These are phyloP conservation scores for Cicer bijugum DNA, from an alignment of 306 rosid genomes.

Conservation along the genomic window DNA sequence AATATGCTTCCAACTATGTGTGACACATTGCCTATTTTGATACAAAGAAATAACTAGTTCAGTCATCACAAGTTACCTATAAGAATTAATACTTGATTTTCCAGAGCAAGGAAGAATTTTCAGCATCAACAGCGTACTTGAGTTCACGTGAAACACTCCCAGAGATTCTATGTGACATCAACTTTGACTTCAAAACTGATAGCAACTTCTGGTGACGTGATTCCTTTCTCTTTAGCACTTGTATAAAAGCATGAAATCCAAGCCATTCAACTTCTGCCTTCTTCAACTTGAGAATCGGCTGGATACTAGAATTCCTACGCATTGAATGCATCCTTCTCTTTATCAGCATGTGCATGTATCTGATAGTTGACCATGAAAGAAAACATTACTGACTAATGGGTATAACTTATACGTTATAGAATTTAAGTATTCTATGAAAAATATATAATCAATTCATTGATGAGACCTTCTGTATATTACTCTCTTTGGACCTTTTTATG, in stretches of 20 bases:
- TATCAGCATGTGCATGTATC: conserved; percentile 69
- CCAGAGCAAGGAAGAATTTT: conserved; percentile 79
- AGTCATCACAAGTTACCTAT: conserved; percentile 43
- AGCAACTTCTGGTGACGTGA: conserved; percentile 66
- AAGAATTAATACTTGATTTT: conserved; percentile 65
- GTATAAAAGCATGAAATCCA: conserved; percentile 73
- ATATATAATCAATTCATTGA: conserved; percentile 14
- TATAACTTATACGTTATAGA: background rate
- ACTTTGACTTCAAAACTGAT: conserved; percentile 54
- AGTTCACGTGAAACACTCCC: conserved; percentile 53
- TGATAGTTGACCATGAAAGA: conserved; percentile 44
- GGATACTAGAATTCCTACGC: conserved; percentile 42
- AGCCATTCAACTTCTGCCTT: conserved; percentile 83
- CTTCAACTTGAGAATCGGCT: conserved; percentile 60
- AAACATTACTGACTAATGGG: conserved; percentile 28
- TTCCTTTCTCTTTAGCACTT: conserved; percentile 71
- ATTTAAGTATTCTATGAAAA: conserved; percentile 19
- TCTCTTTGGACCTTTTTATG: too few species aligned
- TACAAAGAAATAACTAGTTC: conserved; percentile 14
- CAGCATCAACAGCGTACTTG: conserved; percentile 61
- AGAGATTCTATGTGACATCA: conserved; percentile 51
- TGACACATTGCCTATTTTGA: conserved; percentile 13
- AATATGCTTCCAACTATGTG: background rate
- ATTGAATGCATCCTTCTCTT: conserved; percentile 67
- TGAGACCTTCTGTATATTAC: background rate